Conservation (phyloP, 2,329 filamentous ascomycete species). For the Epichloe hybrida region DNA sequence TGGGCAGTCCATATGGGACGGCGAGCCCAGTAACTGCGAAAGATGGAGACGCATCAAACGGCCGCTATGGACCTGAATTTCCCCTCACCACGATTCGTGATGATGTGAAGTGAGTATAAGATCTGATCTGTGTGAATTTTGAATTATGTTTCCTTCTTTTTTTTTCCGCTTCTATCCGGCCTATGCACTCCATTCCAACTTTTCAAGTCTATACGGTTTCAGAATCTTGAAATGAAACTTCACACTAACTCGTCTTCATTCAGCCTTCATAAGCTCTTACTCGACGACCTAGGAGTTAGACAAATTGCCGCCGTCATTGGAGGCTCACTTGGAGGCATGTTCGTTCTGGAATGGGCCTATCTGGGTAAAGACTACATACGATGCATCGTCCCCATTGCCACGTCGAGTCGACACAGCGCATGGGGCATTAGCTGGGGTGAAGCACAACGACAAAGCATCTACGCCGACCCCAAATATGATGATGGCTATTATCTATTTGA, state of each 20-base stretch:
- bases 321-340: constrained; percentile 79
- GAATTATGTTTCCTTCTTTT: neutral
- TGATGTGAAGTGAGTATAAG: constrained; percentile 65
- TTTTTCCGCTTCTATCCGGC: neutral
- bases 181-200: too few relatives aligned
- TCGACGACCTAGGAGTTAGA: constrained; percentile 68
- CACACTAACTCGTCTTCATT: constrained; percentile 30
- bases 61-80: constrained; percentile 86
- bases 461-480: constrained; percentile 95
- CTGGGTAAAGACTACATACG: constrained; percentile 76
- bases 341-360: constrained; percentile 85
- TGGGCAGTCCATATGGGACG: constrained; percentile 75
- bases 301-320: constrained; percentile 70
- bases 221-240: neutral
- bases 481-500: constrained; percentile 87
- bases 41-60: constrained; percentile 61
- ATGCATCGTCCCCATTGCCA: constrained; percentile 70
- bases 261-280: constrained; percentile 63
- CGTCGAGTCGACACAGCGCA: constrained; percentile 70
- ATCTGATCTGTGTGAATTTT: neutral
- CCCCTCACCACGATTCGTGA: constrained; percentile 90
- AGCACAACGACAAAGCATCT: constrained; percentile 84
- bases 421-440: constrained; percentile 91
- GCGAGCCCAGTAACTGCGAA: constrained; percentile 83
- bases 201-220: too few relatives aligned